phyloP scores from a whole-genome alignment of 495 filamentous ascomycete species.

The Talaromyces proteolyticus region DNA sequence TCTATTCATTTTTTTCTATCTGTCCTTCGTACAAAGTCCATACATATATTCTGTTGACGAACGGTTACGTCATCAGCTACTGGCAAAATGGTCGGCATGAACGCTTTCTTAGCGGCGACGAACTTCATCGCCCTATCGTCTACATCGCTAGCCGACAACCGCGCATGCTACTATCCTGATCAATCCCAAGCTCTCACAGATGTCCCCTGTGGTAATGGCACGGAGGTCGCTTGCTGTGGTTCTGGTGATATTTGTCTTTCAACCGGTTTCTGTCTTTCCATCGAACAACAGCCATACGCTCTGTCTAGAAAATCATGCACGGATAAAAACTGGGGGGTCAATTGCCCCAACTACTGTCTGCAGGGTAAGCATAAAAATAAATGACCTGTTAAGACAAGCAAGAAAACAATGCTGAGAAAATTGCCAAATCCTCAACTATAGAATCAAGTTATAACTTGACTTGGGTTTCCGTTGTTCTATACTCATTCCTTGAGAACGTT shows the following conservation, averaged over 20 bases:
- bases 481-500: constrained; percentile 9
- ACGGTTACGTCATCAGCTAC: background rate
- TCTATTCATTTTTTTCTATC: background rate
- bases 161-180: constrained; percentile 22
- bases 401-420: background rate
- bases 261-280: constrained; percentile 21
- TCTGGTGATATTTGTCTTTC: constrained; percentile 64
- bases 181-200: constrained; percentile 8
- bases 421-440: background rate
- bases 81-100: background rate
- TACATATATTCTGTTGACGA: background rate
- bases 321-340: constrained; percentile 16
- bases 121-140: background rate
- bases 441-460: constrained; percentile 6
- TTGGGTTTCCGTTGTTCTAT: constrained; percentile 22
- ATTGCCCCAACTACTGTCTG: constrained; percentile 12
- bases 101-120: background rate
- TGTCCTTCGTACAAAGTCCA: too few species aligned
- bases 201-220: constrained; percentile 30
- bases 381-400: too few species aligned
- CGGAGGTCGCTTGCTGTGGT: constrained; percentile 67
- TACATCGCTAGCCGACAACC: background rate
- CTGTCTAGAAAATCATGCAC: constrained; percentile 19
- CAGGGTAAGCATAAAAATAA: constrained; percentile 7
- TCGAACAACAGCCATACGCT: constrained; percentile 12